Conservation (phyloP, 345 rosid genomes). For the Raphanus sativus region DNA sequence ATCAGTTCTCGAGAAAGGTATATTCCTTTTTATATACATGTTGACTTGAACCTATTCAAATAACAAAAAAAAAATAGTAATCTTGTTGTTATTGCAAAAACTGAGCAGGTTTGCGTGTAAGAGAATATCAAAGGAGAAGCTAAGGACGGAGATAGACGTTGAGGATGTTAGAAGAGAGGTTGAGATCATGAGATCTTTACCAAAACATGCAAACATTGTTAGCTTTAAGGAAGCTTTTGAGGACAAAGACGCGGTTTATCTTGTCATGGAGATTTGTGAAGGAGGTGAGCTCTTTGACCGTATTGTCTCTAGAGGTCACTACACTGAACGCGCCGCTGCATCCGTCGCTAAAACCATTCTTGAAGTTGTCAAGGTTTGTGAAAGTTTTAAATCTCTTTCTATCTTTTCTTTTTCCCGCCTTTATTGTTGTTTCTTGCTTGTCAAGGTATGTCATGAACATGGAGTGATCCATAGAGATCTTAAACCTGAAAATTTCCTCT, state of each 20-base stretch:
- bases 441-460: conserved; percentile 87
- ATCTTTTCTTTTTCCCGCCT: not conserved
- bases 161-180: conserved; percentile 93
- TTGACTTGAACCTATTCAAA: not conserved
- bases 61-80: no score
- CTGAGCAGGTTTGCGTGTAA: conserved; percentile 60
- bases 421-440: not conserved
- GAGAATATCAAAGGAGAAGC: conserved; percentile 78
- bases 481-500: conserved; percentile 89
- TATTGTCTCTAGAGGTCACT: conserved; percentile 75
- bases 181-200: conserved; percentile 76
- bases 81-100: not conserved
- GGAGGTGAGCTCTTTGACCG: conserved; percentile 94
- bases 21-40: not conserved
- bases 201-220: conserved; percentile 79
- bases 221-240: conserved; percentile 74
- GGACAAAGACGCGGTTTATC: conserved; percentile 67
- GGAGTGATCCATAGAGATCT: conserved; percentile 91
- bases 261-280: conserved; percentile 90
- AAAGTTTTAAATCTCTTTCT: not conserved
- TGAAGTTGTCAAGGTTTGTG: conserved; percentile 74
- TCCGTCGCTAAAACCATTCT: conserved; percentile 64
- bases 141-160: conserved; percentile 76
- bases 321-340: conserved; percentile 81
- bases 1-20: conserved; percentile 45